phyloP scores from a whole-genome alignment of 2,329 filamentous ascomycete genomes.

The Chaetomiaceae sp. region DNA sequence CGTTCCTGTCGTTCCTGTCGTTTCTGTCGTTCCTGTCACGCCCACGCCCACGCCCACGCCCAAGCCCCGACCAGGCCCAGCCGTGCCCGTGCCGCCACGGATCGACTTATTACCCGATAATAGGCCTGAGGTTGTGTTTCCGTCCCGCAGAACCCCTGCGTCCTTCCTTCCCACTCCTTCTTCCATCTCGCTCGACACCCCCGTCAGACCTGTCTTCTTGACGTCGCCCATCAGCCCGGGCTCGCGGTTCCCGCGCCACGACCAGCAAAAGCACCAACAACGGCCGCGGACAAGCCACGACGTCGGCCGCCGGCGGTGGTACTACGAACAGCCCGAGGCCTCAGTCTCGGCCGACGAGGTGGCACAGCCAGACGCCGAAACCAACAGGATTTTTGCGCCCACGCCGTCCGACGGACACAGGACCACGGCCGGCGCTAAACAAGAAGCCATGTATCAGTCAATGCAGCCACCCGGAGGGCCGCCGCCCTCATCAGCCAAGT shows the following conservation, averaged over 20 bases:
- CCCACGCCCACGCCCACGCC: no score
- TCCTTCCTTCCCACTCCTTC: constrained; percentile 4
- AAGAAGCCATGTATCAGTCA: constrained; percentile 36
- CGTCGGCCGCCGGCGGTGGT: not conserved
- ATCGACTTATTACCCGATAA: constrained; percentile 17
- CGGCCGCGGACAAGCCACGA: constrained; percentile 5
- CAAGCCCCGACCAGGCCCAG: constrained; percentile 4
- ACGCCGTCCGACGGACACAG: constrained; percentile 46
- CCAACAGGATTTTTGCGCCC: constrained; percentile 40
- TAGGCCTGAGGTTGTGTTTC: constrained; percentile 18
- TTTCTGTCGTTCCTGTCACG: no score
- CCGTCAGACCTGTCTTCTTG: not conserved
- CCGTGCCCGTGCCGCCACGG: constrained; percentile 11
- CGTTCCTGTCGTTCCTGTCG: no score
- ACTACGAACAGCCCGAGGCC: constrained; percentile 26
- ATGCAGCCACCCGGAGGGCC: constrained; percentile 33
- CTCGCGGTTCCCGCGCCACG: not conserved
- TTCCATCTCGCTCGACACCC: not conserved
- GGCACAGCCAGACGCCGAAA: constrained; percentile 44
- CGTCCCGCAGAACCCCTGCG: constrained; percentile 13
- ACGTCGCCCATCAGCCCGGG: not conserved
- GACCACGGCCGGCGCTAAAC: constrained; percentile 26
- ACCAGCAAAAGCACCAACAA: constrained; percentile 11
- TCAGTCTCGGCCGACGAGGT: constrained; percentile 35
- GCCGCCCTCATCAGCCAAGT: constrained; percentile 14